A percentile compares a stretch with the other conserved stretches of the same genome.
Conservation (phyloP, 2,329 filamentous ascomycete species). For the Aspergillus brasiliensis region DNA sequence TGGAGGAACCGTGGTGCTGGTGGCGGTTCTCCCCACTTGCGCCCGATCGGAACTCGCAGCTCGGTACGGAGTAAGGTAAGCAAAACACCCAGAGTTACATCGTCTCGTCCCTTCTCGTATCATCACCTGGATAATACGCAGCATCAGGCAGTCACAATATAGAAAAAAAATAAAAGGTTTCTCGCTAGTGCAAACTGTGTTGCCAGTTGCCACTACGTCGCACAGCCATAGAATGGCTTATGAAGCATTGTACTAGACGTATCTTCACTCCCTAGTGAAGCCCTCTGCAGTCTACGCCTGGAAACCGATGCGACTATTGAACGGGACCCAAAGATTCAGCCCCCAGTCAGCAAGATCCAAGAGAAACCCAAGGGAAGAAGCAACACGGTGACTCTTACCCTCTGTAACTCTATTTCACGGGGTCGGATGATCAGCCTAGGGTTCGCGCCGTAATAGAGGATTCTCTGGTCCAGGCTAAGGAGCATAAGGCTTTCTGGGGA, state of each 20-base stretch:
- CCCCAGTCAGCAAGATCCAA: conserved; percentile 4
- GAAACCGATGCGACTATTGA: not conserved
- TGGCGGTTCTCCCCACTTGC: conserved; percentile 4
- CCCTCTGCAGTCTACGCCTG: not conserved
- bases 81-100: not conserved
- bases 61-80: not conserved
- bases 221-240: not conserved
- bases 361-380: not conserved
- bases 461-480: conserved; percentile 6
- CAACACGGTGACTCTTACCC: not conserved
- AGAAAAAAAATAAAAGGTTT: not conserved
- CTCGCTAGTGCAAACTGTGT: not conserved
- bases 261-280: not conserved
- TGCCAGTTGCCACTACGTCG: not conserved
- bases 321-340: conserved; percentile 2
- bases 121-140: not conserved
- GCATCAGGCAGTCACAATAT: not conserved
- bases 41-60: not conserved
- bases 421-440: conserved; percentile 7
- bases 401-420: not conserved
- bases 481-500: conserved; percentile 3
- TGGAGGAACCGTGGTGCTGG: conserved; percentile 1
- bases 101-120: not conserved
- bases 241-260: not conserved
- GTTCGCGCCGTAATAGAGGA: not conserved